Evolutionary conservation across 1,139 yeast genomes (phyloP).

Genomic region (Tardiomyces depauwii): DNA sequence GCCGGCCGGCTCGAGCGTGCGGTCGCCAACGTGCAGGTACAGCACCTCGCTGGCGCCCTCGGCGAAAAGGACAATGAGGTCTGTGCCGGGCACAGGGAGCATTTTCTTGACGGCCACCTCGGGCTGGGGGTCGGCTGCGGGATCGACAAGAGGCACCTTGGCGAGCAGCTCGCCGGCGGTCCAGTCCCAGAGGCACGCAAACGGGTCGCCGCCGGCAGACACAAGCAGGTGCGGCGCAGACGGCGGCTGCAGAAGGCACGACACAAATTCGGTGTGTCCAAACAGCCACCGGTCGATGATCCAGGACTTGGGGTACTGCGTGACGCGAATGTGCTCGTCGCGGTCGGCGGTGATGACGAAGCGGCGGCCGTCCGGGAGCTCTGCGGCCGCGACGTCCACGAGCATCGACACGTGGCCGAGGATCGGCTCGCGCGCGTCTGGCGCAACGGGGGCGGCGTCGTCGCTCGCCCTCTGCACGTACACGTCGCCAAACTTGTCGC

Average conservation of each 20-base stretch:
- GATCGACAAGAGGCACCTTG: background rate
- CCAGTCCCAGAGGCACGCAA: conserved; percentile 76
- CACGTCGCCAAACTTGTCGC: conserved; percentile 98
- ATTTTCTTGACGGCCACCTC: background rate
- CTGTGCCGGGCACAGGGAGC: background rate
- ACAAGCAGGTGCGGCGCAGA: conserved; percentile 42
- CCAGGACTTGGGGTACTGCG: conserved; percentile 68
- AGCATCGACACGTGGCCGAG: conserved; percentile 97
- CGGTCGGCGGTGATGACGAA: conserved; percentile 77
- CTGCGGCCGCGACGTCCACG: conserved; percentile 50
- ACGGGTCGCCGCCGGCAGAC: conserved; percentile 88
- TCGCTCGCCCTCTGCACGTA: conserved; percentile 26
- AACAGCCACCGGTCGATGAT: conserved; percentile 75
- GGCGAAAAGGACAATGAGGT: background rate
- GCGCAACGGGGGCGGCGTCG: conserved; percentile 12
- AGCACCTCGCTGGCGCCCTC: background rate
- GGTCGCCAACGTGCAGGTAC: background rate
- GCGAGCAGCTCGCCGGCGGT: conserved; percentile 28
- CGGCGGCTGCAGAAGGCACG: conserved; percentile 44
- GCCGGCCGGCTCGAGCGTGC: background rate
- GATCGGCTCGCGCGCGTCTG: conserved; percentile 47
- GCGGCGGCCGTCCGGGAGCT: conserved; percentile 33
- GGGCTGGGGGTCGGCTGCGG: background rate
- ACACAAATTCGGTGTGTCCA: conserved; percentile 78
- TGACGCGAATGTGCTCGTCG: conserved; percentile 91